phyloP scores from a whole-genome alignment of 768 basidiomycete species.

The Hygrocybe punicea region DNA sequence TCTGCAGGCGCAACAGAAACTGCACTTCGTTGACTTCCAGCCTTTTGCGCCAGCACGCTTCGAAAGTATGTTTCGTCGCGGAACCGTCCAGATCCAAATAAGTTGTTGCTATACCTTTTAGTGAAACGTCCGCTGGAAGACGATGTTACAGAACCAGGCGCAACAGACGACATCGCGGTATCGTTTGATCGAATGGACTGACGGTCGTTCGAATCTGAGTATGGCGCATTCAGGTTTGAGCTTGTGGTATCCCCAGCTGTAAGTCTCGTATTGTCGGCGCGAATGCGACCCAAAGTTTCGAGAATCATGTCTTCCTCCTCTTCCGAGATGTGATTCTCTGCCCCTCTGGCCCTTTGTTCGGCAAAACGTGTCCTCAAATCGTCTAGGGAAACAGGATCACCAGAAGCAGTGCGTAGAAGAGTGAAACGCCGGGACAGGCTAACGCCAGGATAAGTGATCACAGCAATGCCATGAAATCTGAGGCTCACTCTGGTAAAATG shows the following conservation, averaged over 20 bases:
- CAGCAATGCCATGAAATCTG: constrained; percentile 13
- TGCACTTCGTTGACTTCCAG: constrained; percentile 40
- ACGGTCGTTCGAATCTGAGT: constrained; percentile 11
- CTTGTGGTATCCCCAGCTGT: not conserved
- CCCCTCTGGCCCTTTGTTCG: constrained; percentile 70
- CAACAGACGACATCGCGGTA: constrained; percentile 37
- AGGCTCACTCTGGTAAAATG: constrained; percentile 76
- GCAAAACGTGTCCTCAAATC: constrained; percentile 65
- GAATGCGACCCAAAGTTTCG: constrained; percentile 58
- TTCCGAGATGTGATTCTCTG: constrained; percentile 65
- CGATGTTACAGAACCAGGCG: constrained; percentile 38
- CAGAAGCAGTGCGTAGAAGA: constrained; percentile 65
- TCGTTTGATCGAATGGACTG: constrained; percentile 31
- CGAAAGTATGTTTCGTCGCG: constrained; percentile 72
- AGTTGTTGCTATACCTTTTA: constrained; percentile 81
- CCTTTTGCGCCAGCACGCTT: constrained; percentile 44
- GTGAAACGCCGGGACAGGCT: constrained; percentile 83
- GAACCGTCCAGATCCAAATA: constrained; percentile 79
- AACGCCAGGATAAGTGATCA: constrained; percentile 10
- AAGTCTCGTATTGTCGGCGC: constrained; percentile 30
- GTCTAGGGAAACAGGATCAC: constrained; percentile 63
- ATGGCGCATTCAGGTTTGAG: not conserved
- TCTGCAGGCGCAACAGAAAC: constrained; percentile 52
- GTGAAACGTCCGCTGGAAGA: constrained; percentile 49
- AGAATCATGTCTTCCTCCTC: constrained; percentile 84